A percentile compares a stretch with the other conserved stretches of the same genome.
phyloP scores from a whole-genome alignment of 2,329 filamentous ascomycete species.

The Aciculosporium take region DNA sequence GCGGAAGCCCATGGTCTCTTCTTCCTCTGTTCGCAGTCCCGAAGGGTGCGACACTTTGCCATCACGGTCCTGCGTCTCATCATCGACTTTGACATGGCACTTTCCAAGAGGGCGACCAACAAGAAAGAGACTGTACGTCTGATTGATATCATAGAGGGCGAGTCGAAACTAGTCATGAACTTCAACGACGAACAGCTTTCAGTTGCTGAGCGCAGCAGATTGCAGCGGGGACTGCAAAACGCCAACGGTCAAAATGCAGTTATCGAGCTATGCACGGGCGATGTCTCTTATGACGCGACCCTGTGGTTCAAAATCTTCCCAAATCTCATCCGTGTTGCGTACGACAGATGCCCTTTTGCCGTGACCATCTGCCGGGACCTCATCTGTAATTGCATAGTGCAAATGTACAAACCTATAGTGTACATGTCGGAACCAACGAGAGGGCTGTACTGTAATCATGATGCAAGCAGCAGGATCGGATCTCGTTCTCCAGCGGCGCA shows the following conservation, averaged over 20 bases:
- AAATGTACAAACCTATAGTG: constrained; percentile 80
- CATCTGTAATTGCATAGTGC: constrained; percentile 79
- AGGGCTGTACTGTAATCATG: constrained; percentile 48
- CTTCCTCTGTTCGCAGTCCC: constrained; percentile 91
- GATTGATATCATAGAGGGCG: constrained; percentile 83
- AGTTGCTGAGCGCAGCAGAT: constrained; percentile 77
- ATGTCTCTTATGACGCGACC: constrained; percentile 85
- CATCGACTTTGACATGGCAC: constrained; percentile 79
- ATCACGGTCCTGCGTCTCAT: constrained; percentile 86
- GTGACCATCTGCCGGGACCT: constrained; percentile 83
- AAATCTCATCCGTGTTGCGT: constrained; percentile 80
- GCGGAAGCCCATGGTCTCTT: constrained; percentile 94
- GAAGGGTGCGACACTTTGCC: constrained; percentile 75
- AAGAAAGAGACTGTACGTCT: constrained; percentile 57
- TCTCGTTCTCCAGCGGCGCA: constrained; percentile 52
- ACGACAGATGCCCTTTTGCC: constrained; percentile 80
- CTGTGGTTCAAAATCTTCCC: constrained; percentile 98
- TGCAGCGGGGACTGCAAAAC: constrained; percentile 80
- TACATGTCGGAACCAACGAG: constrained; percentile 60
- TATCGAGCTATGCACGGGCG: constrained; percentile 88
- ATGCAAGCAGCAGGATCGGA: constrained; percentile 36
- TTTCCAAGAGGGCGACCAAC: constrained; percentile 50
- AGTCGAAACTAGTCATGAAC: constrained; percentile 77
- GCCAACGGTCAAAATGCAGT: constrained; percentile 73
- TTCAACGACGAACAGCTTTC: constrained; percentile 85